phyloP scores from a whole-genome alignment of 2,329 filamentous ascomycete genomes.

The Bipolaris cookei region DNA sequence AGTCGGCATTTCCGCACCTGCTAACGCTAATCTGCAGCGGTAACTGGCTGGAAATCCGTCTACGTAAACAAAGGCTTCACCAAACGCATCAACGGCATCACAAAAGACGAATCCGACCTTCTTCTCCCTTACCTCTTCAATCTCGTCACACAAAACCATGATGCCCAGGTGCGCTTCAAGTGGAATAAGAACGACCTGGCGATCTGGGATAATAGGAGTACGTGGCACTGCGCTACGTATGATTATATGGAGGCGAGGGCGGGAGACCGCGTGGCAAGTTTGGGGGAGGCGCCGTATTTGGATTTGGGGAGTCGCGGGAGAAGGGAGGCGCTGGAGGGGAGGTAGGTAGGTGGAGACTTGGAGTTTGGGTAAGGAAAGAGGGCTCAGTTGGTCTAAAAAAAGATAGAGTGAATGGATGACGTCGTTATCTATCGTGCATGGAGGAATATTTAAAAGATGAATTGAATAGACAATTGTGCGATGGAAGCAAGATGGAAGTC shows the following conservation, averaged over 20 bases:
- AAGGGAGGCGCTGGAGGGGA: constrained; percentile 2
- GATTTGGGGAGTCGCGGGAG: constrained; percentile 55
- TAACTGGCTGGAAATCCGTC: constrained; percentile 66
- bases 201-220: constrained; percentile 71
- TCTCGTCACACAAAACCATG: constrained; percentile 58
- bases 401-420: too few relatives aligned
- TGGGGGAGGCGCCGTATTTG: constrained; percentile 64
- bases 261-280: constrained; percentile 58
- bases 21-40: constrained; percentile 43
- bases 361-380: too few relatives aligned
- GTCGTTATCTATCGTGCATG: too few relatives aligned
- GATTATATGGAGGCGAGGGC: constrained; percentile 65
- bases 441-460: too few relatives aligned
- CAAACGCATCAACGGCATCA: constrained; percentile 55
- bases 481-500: too few relatives aligned
- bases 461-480: too few relatives aligned
- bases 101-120: constrained; percentile 53
- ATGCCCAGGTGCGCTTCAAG: constrained; percentile 59
- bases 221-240: constrained; percentile 66
- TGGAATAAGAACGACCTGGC: constrained; percentile 53
- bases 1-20: neutral
- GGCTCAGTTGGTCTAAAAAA: too few relatives aligned
- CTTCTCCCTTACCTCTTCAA: constrained; percentile 54
- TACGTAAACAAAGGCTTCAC: constrained; percentile 45
- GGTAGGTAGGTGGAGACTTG: neutral